Base-by-base conservation (phyloP, 2,329 filamentous ascomycete genomes). In the Amesomyces nigricolor region DNA sequence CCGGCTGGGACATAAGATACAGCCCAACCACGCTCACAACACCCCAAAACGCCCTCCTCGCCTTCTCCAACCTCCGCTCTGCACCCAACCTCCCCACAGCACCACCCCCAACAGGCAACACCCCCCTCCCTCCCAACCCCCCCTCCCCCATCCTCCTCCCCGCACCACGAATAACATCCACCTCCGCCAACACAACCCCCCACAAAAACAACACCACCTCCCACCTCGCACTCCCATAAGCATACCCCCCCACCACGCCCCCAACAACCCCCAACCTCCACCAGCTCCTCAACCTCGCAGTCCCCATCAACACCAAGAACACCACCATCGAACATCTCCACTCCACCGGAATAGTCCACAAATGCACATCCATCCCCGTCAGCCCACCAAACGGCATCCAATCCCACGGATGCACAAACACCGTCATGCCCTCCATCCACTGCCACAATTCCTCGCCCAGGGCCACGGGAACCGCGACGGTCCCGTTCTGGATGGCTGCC, bases 331-430 rank as follows among this genome's bases (percentile, higher is more conserved):
- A 82, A 65, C 77, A 79, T 57, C 78, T 73, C 63, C 81, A 82
- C 65, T 85, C 81, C 46, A 82, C 75, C 2, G 81, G 81, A 43
- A 85, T 83, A 5, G 82, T 84, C 81, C 81, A 85, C 22, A 84
- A 67, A 58, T 85, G 81, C 26, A 79, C 73, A 62, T 83, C 79
- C 62, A 82, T 81, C 19, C 67, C 72, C 66, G 73, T 78, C 40
- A 70, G 74, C 53, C 76, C 53, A 76, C 72, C 76, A 57, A 72
- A 75, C 32, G 68, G 70, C 53, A 74, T 70, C 78, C 77, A 81
- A 57, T 71, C 69, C 68, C 77, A 81, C 19, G 80, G 65, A 51
- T 80, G 75, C 29, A 80, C 62, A 58, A 80, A 79, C 26, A 71
- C 66, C 60, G 72, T 78, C 72, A 80, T 76, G 57, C 75, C 71